Base-by-base conservation (phyloP, 1,139 yeast species). In the Magnusiomyces suaveolens region DNA sequence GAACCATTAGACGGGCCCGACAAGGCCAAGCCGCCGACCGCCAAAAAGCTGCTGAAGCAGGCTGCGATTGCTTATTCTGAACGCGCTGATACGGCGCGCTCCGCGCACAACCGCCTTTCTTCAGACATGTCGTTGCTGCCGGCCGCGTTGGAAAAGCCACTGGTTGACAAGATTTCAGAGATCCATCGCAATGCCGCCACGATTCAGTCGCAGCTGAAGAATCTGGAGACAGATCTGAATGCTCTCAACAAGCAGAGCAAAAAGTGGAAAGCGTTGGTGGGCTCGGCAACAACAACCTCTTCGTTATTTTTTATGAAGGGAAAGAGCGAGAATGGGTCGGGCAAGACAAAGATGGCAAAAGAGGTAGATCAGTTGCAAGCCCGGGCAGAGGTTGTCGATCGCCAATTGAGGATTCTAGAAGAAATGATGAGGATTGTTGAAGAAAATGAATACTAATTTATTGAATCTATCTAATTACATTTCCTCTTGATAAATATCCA, bases 371-470 rank as follows among this genome's bases (percentile, higher is more conserved):
- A 63, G 43, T 66, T 78, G 10, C 82, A 78, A 62, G 65, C 69
- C 48, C 67, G 76, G 66, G 73, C 77, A 1, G 83, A 79, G 60
- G 59, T 71, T 46, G 62, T 77, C 1, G 82, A 79, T 62, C 77
- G 74, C 56, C 76, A 77, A 38, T 60, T 79, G 48, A 66, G 82
- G 44, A 73, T 77, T 6, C 63, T 79, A 39, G 83, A 79, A 59
- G 64, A 69, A 51, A 63, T 69, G 2, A 58, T 64, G 6, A 55
- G 57, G 47, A 49, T 57, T 23, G 55, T 56, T 2, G 44, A 44
- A 51, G 41, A 26, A 2, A 56, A 51, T 26, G 52, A 50, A 43
- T 48, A 51, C 29, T 55, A 52, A 46, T 14, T n/a, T 38, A 8
- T 38, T 16, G 14, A 32, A 38, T n/a, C 16, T 36, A 10, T 36